Evolutionary conservation across 2,329 filamentous ascomycete genomes (phyloP).

Genomic region (Aaosphaeria pasadenensis): DNA sequence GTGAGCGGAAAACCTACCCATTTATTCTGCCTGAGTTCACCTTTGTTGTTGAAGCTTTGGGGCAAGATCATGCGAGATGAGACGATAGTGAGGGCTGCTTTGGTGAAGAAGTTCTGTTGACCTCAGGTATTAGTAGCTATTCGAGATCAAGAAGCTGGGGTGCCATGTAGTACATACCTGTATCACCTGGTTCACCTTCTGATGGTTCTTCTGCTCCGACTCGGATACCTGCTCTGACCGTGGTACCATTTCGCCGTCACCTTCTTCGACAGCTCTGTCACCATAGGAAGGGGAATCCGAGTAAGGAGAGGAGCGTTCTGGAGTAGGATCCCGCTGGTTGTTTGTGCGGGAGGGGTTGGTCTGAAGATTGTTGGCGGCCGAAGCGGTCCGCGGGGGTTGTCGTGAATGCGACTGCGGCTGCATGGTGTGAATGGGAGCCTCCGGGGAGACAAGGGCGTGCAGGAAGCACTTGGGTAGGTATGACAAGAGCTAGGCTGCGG

Average conservation of each 20-base stretch:
- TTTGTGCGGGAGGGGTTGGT: constrained; percentile 69
- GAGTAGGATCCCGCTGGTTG: constrained; percentile 67
- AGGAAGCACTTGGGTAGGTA: background rate
- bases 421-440: constrained; percentile 55
- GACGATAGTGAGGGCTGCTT: constrained; percentile 79
- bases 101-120: constrained; percentile 81
- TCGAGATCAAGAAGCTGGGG: background rate
- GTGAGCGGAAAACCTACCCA: constrained; percentile 63
- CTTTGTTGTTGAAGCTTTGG: constrained; percentile 54
- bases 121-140: constrained; percentile 7
- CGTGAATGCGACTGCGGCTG: constrained; percentile 94
- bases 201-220: constrained; percentile 31
- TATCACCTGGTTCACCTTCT: constrained; percentile 87
- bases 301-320: constrained; percentile 52
- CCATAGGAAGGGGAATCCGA: constrained; percentile 50
- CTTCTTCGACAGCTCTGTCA: constrained; percentile 51
- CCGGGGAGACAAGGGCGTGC: constrained; percentile 11
- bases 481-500: constrained; percentile 5
- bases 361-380: constrained; percentile 68
- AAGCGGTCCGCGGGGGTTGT: constrained; percentile 67
- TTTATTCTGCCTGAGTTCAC: constrained; percentile 72
- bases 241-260: constrained; percentile 44
- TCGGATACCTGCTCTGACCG: constrained; percentile 27
- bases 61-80: constrained; percentile 74
- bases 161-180: constrained; percentile 59